Base-by-base conservation (phyloP, 169 alveolate species). In the Eimeria falciformis region DNA sequence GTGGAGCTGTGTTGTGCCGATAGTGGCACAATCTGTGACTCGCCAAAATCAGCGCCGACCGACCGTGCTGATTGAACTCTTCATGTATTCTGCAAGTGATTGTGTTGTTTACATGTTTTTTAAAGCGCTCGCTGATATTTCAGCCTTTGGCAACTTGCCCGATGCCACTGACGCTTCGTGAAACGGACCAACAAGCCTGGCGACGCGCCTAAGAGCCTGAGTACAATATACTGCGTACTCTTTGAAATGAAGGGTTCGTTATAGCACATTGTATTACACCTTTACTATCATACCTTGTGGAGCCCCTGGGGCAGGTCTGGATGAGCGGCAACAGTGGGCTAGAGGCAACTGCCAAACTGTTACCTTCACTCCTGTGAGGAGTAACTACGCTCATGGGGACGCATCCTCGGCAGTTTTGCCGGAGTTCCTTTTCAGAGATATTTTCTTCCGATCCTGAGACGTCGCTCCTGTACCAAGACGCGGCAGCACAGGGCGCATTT, bases 301-400 rank as follows among this genome's bases (percentile, higher is more conserved):
- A 75, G 21, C 66, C 25, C 5, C 46, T 46, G 29, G 47, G 25
- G 45, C 29, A 12, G 68, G 68, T 53, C n/a, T 53, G 65, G n/a
- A 53, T 12, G 65, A 17, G n/a, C 65, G 65, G 45, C 27, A 21
- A n/a, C 6, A n/a, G 85, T 33, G 40, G 40, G 40, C 40, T 33
- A 33, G 17, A 21, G 65, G 75, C 88, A 53, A 14, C 55, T 2
- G 11, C 29, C 56, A 53, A 53, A 17, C 37, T 29, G 29, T 17
- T 58, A 53, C 88, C 43, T 27, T 47, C 23, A 37, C 27, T 4
- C 11, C 21, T 9, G 69, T 45, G 27, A 6, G 50, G 40, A 18
- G 69, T 78, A 68, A 27, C 46, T 12, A 58, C 88, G 73, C 88
- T 53, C 69, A 79, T 79, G 73, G 88, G n/a, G 88, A 29, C 9